These are phyloP conservation scores for Macrophomina tecta DNA, from an alignment of 2,329 filamentous ascomycete genomes.

Conservation along the genomic window DNA sequence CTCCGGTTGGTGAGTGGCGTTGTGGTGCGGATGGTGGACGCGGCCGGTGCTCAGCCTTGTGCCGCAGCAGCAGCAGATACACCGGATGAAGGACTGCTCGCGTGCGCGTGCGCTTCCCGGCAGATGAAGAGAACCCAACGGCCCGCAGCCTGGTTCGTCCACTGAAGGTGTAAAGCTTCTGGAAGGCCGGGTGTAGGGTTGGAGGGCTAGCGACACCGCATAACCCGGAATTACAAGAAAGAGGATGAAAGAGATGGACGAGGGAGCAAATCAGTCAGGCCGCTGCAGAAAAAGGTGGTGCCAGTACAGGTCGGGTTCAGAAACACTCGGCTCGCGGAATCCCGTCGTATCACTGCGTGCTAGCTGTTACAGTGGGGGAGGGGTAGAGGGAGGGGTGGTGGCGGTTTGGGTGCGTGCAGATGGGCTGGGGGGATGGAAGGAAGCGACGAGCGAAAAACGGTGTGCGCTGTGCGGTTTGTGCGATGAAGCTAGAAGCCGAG, in stretches of 20 bases:
- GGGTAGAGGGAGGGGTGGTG: constrained; percentile 17
- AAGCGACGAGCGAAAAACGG: constrained; percentile 11
- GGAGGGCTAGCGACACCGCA: neutral
- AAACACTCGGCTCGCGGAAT: constrained; percentile 5
- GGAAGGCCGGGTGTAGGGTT: neutral
- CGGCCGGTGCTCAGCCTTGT: constrained; percentile 22
- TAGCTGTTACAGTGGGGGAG: constrained; percentile 22
- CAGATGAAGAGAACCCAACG: neutral
- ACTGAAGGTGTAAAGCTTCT: neutral
- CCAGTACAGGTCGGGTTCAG: neutral
- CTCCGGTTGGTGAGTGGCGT: constrained; percentile 6
- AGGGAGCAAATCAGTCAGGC: neutral
- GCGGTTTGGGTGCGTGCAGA: constrained; percentile 15
- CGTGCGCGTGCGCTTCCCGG: constrained; percentile 3
- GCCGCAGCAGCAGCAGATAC: constrained; percentile 8
- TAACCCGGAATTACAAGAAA: constrained; percentile 1
- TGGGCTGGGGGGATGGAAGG: constrained; percentile 15
- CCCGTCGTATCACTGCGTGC: constrained; percentile 14
- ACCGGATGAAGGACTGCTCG: neutral
- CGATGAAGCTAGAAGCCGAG: constrained; percentile 15
- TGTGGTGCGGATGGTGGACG: neutral
- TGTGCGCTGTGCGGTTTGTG: constrained; percentile 7
- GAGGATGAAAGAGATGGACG: constrained; percentile 1
- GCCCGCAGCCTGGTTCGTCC: neutral
- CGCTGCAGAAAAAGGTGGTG: constrained; percentile 16